phyloP scores from a whole-genome alignment of 768 basidiomycete genomes.

The Cyclocybe aegerita region DNA sequence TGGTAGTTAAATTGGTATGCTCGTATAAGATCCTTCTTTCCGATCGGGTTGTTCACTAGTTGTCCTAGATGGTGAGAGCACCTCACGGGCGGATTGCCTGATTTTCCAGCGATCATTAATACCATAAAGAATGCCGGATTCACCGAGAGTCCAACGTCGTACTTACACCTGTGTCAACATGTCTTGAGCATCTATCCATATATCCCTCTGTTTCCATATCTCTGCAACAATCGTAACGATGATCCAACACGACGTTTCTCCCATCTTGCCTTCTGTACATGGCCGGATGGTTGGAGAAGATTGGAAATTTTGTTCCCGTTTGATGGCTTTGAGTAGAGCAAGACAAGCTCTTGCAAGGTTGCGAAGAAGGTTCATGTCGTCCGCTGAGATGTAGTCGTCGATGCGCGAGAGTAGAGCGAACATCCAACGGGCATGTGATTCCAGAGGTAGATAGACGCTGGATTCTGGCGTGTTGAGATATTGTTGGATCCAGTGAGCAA shows the following conservation, averaged over 20 bases:
- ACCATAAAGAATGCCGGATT: background rate
- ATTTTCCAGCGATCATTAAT: background rate
- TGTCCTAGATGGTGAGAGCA: constrained; percentile 21
- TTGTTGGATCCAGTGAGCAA: constrained; percentile 75
- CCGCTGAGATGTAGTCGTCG: constrained; percentile 67
- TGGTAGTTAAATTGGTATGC: constrained; percentile 17
- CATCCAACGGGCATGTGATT: constrained; percentile 74
- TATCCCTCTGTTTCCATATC: constrained; percentile 77
- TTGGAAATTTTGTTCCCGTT: constrained; percentile 17
- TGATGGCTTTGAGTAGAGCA: constrained; percentile 41
- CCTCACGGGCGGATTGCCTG: constrained; percentile 1
- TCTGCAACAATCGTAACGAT: constrained; percentile 62
- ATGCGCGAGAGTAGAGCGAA: constrained; percentile 70
- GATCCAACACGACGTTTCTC: constrained; percentile 69
- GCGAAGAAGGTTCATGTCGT: constrained; percentile 77
- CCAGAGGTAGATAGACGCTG: constrained; percentile 39
- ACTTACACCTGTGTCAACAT: constrained; percentile 30
- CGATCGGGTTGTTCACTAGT: background rate
- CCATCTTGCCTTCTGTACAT: constrained; percentile 21
- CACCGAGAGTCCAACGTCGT: background rate
- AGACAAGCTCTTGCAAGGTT: constrained; percentile 74
- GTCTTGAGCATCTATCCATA: constrained; percentile 77
- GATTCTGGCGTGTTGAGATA: constrained; percentile 48
- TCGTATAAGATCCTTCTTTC: constrained; percentile 5
- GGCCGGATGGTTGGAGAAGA: constrained; percentile 4